phyloP scores from a whole-genome alignment of 306 rosid genomes.

The Sesbania bispinosa region DNA sequence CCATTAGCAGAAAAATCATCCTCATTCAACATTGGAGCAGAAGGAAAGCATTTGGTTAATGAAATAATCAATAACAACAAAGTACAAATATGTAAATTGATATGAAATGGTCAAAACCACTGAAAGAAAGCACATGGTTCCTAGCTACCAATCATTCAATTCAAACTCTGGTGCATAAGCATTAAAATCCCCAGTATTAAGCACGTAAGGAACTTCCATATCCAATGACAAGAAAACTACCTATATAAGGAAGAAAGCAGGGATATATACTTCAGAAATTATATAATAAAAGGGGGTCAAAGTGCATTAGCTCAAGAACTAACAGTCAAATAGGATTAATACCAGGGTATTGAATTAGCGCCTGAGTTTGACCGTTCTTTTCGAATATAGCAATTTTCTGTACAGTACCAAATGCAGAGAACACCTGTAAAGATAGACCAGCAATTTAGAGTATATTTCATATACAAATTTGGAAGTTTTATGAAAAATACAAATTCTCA shows the following conservation, averaged over 20 bases:
- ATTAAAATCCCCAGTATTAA: neutral
- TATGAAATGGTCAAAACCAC: neutral
- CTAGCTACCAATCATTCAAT: neutral
- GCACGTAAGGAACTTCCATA: neutral
- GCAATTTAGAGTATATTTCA: constrained; percentile 14
- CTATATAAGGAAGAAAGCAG: neutral
- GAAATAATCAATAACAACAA: neutral
- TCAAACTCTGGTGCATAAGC: neutral
- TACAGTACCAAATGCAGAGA: constrained; percentile 69
- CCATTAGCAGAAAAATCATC: neutral
- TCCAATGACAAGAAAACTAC: neutral
- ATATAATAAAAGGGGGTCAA: neutral
- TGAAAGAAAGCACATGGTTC: neutral
- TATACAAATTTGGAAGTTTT: neutral
- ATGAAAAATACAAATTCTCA: constrained; percentile 24
- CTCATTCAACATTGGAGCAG: neutral
- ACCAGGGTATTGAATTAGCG: constrained; percentile 83
- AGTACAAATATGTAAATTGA: neutral
- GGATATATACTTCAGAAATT: neutral
- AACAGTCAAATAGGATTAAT: constrained; percentile 24
- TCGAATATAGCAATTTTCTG: constrained; percentile 88
- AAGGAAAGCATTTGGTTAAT: constrained; percentile 13
- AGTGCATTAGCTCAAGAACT: neutral
- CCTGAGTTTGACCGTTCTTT: constrained; percentile 88
- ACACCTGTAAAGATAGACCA: constrained; percentile 50